These are phyloP conservation scores for Colletotrichum simmondsii DNA, from an alignment of 2,329 filamentous ascomycete genomes.

Conservation along the genomic window DNA sequence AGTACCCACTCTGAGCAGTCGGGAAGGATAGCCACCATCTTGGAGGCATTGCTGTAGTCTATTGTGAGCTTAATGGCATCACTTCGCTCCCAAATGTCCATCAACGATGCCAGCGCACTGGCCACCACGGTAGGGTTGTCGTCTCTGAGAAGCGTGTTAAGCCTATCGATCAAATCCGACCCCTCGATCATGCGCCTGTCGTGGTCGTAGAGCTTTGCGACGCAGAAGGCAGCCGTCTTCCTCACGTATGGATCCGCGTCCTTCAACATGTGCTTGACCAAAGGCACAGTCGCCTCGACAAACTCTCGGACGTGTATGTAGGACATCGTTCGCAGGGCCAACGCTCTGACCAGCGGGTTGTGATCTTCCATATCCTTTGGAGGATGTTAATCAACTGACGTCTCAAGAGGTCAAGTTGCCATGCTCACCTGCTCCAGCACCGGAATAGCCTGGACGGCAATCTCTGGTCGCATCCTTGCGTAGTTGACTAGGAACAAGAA, in stretches of 20 bases:
- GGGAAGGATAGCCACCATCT: slow-evolving; percentile 95
- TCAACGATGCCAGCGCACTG: slow-evolving; percentile 87
- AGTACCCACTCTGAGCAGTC: slow-evolving; percentile 92
- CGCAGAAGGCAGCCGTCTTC: slow-evolving; percentile 95
- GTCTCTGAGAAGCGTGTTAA: slow-evolving; percentile 91
- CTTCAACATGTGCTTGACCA: slow-evolving; percentile 84
- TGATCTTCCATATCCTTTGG: slow-evolving; percentile 91
- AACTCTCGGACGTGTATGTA: slow-evolving; percentile 98
- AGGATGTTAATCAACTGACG: slow-evolving; percentile 29
- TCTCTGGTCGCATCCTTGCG: slow-evolving; percentile 91
- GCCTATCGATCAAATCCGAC: slow-evolving; percentile 89
- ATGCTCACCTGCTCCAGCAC: slow-evolving; percentile 80
- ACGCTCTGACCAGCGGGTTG: slow-evolving; percentile 91
- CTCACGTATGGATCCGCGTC: slow-evolving; percentile 95
- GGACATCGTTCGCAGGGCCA: slow-evolving; percentile 94
- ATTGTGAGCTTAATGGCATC: slow-evolving; percentile 98
- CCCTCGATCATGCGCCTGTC: slow-evolving; percentile 89
- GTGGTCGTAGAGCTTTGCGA: slow-evolving; percentile 98
- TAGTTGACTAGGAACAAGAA: slow-evolving; percentile 99
- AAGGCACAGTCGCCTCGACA: slow-evolving; percentile 87
- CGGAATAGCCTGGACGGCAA: slow-evolving; percentile 91
- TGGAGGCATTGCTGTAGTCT: slow-evolving; percentile 96
- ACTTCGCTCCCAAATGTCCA: slow-evolving; percentile 98
- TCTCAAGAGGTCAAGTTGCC: not conserved
- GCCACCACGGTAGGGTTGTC: slow-evolving; percentile 98